phyloP scores from a whole-genome alignment of 768 basidiomycete species.

The Hemileccinum rubropunctum region DNA sequence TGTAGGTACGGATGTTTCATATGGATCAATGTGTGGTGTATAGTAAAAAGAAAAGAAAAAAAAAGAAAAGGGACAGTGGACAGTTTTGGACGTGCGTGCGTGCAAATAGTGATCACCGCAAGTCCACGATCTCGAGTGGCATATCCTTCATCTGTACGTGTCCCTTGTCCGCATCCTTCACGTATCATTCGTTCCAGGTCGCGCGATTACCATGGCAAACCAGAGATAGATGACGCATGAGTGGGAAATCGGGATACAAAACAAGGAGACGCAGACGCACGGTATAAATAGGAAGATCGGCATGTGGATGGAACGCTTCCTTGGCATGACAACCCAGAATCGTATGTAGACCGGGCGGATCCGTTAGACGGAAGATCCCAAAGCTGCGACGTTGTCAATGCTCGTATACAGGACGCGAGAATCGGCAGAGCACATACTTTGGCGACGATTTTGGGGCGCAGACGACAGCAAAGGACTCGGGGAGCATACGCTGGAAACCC shows the following conservation, averaged over 20 bases:
- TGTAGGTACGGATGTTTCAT: not conserved
- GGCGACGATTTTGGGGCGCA: conserved; percentile 81
- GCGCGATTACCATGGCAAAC: not conserved
- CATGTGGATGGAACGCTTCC: conserved; percentile 85
- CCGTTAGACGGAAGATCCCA: conserved; percentile 87
- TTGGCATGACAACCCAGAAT: conserved; percentile 66
- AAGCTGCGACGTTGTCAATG: conserved; percentile 39
- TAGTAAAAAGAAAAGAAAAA: not conserved
- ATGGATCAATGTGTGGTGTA: not conserved
- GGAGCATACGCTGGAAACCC: conserved; percentile 85
- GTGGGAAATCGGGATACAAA: not conserved
- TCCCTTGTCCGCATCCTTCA: conserved; percentile 78
- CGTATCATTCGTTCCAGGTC: not conserved
- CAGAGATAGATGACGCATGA: not conserved
- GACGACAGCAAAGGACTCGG: conserved; percentile 90
- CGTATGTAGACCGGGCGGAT: conserved; percentile 76
- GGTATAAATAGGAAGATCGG: conserved; percentile 81
- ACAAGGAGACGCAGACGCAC: conserved; percentile 41
- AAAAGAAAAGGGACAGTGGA: not conserved
- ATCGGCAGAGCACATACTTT: conserved; percentile 44
- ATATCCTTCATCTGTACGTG: conserved; percentile 79
- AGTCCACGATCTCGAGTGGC: conserved; percentile 79
- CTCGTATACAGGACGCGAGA: not conserved
- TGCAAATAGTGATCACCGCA: conserved; percentile 40
- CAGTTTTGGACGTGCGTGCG: not conserved